These are phyloP conservation scores for Flueggea neowawraea DNA, from an alignment of 441 rosid species.

Conservation along the genomic window DNA sequence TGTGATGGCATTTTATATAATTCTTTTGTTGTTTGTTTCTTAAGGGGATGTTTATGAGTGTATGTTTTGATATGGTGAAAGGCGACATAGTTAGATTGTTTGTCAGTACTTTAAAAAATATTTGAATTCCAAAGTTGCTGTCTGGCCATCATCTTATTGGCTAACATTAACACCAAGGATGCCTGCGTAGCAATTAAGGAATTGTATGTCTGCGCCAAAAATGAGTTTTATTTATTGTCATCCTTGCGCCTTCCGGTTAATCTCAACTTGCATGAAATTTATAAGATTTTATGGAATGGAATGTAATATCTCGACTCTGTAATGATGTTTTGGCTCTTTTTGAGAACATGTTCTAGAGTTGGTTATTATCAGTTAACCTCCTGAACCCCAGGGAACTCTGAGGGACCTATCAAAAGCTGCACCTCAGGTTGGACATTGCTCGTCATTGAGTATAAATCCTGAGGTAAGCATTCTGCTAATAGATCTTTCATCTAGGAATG, in stretches of 20 bases:
- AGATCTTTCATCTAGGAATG: not conserved
- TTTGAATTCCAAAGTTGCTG: not conserved
- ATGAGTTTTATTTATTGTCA: not conserved
- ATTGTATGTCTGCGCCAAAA: not conserved
- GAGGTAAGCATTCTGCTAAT: conserved; percentile 26
- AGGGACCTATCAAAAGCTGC: conserved; percentile 54
- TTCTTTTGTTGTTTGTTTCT: no score
- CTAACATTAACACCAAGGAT: not conserved
- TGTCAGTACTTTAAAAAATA: no score
- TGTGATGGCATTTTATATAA: not conserved
- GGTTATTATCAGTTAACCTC: conserved; percentile 2
- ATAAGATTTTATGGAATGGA: not conserved
- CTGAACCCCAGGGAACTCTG: conserved; percentile 44
- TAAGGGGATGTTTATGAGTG: no score
- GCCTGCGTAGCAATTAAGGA: not conserved
- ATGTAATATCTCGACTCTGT: not conserved
- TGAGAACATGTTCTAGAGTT: not conserved
- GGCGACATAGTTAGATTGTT: no score
- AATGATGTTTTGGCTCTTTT: not conserved
- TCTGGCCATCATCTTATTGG: not conserved
- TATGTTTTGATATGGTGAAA: not conserved
- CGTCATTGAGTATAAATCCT: conserved; percentile 30
- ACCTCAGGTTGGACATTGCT: conserved; percentile 29
- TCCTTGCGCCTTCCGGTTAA: not conserved
- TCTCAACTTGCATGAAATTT: not conserved